These are phyloP conservation scores for Pyrus hybrid DNA, from an alignment of 331 rosid genomes.

Conservation along the genomic window DNA sequence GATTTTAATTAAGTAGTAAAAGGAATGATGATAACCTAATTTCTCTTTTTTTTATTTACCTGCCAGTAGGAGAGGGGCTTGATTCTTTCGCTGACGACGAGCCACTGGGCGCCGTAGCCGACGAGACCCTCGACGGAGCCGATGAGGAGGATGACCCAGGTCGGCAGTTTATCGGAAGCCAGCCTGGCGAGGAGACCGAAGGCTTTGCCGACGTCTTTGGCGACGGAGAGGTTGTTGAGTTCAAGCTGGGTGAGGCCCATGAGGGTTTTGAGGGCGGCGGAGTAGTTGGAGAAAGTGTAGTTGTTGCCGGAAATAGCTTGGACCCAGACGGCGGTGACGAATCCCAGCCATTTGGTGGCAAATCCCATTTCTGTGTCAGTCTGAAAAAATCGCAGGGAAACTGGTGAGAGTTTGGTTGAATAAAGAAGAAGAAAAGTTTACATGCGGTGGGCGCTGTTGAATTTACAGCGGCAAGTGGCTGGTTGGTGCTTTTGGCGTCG, in stretches of 20 bases:
- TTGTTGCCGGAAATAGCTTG: constrained; percentile 94
- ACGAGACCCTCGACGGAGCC: constrained; percentile 74
- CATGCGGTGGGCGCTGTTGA: no score
- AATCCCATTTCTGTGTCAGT: constrained; percentile 28
- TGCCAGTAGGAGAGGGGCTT: constrained; percentile 79
- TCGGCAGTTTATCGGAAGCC: constrained; percentile 63
- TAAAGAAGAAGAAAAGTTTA: no score
- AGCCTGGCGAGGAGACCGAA: constrained; percentile 75
- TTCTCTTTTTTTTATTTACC: no score
- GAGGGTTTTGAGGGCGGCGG: constrained; percentile 66
- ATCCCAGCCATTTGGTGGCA: constrained; percentile 72
- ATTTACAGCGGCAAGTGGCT: no score
- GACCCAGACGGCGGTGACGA: constrained; percentile 82
- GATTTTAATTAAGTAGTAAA: no score
- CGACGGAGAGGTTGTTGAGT: constrained; percentile 80
- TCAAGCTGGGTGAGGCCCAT: constrained; percentile 70
- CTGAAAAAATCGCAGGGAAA: not conserved
- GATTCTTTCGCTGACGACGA: constrained; percentile 62
- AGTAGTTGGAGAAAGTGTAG: constrained; percentile 92
- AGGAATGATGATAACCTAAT: no score
- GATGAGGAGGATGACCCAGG: constrained; percentile 16
- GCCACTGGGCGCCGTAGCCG: constrained; percentile 91
- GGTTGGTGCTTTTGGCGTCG: no score
- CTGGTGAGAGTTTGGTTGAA: not conserved
- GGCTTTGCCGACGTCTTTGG: constrained; percentile 78